Evolutionary conservation across 1,284 basidiomycete species (phyloP), one percentile per base, ranked within the genome.

Genomic region (Amylostereum areolatum): DNA sequence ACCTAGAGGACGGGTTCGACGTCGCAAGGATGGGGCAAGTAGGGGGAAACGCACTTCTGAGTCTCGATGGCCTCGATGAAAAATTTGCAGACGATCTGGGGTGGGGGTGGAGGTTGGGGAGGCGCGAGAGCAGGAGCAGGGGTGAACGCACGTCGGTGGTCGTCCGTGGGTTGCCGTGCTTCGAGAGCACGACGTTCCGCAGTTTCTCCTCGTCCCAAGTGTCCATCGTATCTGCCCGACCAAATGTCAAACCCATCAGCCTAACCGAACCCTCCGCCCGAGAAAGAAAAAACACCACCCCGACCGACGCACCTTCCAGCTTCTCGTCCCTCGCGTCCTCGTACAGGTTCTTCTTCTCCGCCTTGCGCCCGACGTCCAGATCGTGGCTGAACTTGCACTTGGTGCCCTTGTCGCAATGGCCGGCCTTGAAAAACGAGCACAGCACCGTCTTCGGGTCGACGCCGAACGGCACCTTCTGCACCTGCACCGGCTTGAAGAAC

Each of bases 341-440:
- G 66, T 99, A 99, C 57, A 99, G 63, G 68, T 97, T 95, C 75
- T 89, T 93, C 83, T 99, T 99, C 66, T 96, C 91, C 43, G 89
- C 87, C 70, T 97, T 98, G 54, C 96, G 73, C 24, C 81, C 92
- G 24, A 97, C 83, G 61, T 98, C 81, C 52, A 83, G 59, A 71
- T 97, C 86, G 69, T 99, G 96, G 55, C 92, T 96, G 70, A 95
- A 98, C 74, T 97, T 98, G 74, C 94, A 97, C 70, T 92, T 92
- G 65, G 57, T 82, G 29, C 88, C 93, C 72, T 96, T 97, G 33
- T 92, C 89, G 63, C 94, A 97, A 46, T 71, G 74, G 5, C 94
- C 94, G 6, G 85, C 84, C 71, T 97, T 96, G 77, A 77, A 93
- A 72, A 86, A 96, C 30, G 78, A 82, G 65, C 94, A 97, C 12